phyloP scores from a whole-genome alignment of 2,329 filamentous ascomycete species.

The Pyrenophora teres region DNA sequence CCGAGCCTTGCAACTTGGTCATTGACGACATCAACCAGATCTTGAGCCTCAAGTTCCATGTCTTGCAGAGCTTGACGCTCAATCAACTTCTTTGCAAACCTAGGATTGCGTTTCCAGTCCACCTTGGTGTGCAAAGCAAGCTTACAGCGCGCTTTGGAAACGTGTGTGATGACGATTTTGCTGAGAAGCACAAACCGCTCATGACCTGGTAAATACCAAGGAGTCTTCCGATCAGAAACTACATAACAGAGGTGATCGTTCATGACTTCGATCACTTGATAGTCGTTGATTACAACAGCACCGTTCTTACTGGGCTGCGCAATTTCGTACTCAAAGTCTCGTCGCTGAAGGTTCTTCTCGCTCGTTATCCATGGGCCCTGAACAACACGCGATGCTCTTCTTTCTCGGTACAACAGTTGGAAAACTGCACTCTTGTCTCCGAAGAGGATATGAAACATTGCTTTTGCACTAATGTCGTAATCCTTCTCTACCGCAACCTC shows the following conservation, averaged over 20 bases:
- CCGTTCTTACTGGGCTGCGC: slow-evolving; percentile 52
- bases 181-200: slow-evolving; percentile 79
- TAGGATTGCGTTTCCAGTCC: slow-evolving; percentile 72
- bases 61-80: slow-evolving; percentile 74
- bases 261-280: slow-evolving; percentile 77
- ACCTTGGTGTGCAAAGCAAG: slow-evolving; percentile 85
- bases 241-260: slow-evolving; percentile 68
- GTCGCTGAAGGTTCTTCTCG: slow-evolving; percentile 71
- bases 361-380: slow-evolving; percentile 82
- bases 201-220: slow-evolving; percentile 85
- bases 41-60: slow-evolving; percentile 71
- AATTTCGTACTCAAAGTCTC: slow-evolving; percentile 82
- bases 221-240: slow-evolving; percentile 65
- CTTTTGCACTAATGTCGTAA: slow-evolving; percentile 91
- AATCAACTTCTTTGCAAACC: slow-evolving; percentile 56
- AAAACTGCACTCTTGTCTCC: slow-evolving; percentile 96
- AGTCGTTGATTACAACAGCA: slow-evolving; percentile 69
- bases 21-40: slow-evolving; percentile 74
- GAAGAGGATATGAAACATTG: slow-evolving; percentile 93
- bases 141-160: slow-evolving; percentile 90
- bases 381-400: slow-evolving; percentile 60
- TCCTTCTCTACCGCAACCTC: slow-evolving; percentile 75
- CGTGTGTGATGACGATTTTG: slow-evolving; percentile 92
- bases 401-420: slow-evolving; percentile 83
- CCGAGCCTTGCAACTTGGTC: slow-evolving; percentile 79